A percentile compares a stretch with the other conserved stretches of the same genome.
Conservation (phyloP, 2,329 filamentous ascomycete genomes). For the Diplodia seriata region DNA sequence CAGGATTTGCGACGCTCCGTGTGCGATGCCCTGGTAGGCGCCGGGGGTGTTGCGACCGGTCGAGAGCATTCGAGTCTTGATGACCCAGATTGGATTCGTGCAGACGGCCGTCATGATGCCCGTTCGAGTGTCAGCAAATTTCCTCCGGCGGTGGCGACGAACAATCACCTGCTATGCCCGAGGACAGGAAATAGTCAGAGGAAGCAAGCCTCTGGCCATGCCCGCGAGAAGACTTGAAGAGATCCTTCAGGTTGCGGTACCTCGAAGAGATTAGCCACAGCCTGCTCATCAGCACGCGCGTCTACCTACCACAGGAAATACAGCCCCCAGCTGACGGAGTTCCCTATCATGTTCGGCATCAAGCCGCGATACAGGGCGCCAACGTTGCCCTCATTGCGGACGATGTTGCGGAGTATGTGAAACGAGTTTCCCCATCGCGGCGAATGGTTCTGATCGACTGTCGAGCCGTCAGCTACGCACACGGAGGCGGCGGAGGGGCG, state of each 20-base stretch:
- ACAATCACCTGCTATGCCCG: conserved; percentile 63
- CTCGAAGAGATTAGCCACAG: conserved; percentile 33
- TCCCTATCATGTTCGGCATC: conserved; percentile 88
- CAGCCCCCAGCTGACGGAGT: conserved; percentile 86
- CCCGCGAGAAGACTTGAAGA: conserved; percentile 54
- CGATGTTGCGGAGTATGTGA: conserved; percentile 60
- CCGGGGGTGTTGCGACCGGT: conserved; percentile 75
- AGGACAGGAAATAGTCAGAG: conserved; percentile 81
- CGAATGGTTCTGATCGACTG: conserved; percentile 32
- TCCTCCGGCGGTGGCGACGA: not conserved
- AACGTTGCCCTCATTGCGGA: conserved; percentile 62
- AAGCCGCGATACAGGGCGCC: conserved; percentile 86
- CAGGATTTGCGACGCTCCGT: conserved; percentile 72
- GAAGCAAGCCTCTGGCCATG: conserved; percentile 58
- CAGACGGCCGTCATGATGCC: conserved; percentile 79
- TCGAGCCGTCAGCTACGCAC: conserved; percentile 12
- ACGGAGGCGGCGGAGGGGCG: conserved; percentile 1
- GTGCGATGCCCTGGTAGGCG: conserved; percentile 79
- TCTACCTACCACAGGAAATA: conserved; percentile 75
- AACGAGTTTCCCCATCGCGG: conserved; percentile 58
- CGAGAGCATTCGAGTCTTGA: conserved; percentile 96
- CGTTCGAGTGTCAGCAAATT: conserved; percentile 39
- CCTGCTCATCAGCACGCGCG: not conserved
- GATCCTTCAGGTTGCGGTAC: conserved; percentile 66
- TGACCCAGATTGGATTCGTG: conserved; percentile 97